Evolutionary conservation across 805 yeast genomes (phyloP).

Genomic region (Dipodascopsis uninucleata): DNA sequence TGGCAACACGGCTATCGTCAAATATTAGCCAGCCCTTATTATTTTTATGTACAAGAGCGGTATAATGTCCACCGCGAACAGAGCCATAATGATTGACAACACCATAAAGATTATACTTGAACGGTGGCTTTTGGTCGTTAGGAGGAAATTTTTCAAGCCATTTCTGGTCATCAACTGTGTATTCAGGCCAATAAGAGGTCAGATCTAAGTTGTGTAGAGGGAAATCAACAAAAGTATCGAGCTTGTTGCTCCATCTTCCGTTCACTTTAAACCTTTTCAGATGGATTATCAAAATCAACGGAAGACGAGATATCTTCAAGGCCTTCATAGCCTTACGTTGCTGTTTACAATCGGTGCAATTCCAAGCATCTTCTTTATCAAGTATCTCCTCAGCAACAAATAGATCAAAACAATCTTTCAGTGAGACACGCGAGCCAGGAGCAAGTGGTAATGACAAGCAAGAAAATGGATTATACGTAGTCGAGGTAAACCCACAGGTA

Average conservation of each 20-base stretch:
- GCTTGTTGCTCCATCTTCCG: constrained; percentile 44
- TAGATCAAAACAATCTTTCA: constrained; percentile 69
- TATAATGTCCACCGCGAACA: constrained; percentile 83
- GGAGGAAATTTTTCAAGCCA: constrained; percentile 50
- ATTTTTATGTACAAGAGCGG: constrained; percentile 70
- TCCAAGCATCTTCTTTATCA: constrained; percentile 79
- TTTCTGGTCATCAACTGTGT: constrained; percentile 42
- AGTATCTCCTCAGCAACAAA: constrained; percentile 72
- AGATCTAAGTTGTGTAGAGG: constrained; percentile 62
- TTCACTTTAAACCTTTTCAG: constrained; percentile 68
- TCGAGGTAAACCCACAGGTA: constrained; percentile 70
- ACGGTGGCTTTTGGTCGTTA: constrained; percentile 77
- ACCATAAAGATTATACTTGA: constrained; percentile 68
- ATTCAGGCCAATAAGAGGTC: constrained; percentile 68
- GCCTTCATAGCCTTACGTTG: constrained; percentile 64
- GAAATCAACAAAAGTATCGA: constrained; percentile 62
- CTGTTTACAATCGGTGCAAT: constrained; percentile 68
- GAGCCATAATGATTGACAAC: constrained; percentile 85
- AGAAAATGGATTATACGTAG: constrained; percentile 81
- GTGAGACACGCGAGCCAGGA: constrained; percentile 37
- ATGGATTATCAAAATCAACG: constrained; percentile 75
- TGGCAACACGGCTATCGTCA: constrained; percentile 69
- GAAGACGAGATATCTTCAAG: constrained; percentile 70
- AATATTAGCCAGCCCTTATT: constrained; percentile 71
- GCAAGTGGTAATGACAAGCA: constrained; percentile 80